Evolutionary conservation across 2,329 filamentous ascomycete species (phyloP), one percentile per base, ranked within the genome.

Genomic region (Fusarium transvaalense): DNA sequence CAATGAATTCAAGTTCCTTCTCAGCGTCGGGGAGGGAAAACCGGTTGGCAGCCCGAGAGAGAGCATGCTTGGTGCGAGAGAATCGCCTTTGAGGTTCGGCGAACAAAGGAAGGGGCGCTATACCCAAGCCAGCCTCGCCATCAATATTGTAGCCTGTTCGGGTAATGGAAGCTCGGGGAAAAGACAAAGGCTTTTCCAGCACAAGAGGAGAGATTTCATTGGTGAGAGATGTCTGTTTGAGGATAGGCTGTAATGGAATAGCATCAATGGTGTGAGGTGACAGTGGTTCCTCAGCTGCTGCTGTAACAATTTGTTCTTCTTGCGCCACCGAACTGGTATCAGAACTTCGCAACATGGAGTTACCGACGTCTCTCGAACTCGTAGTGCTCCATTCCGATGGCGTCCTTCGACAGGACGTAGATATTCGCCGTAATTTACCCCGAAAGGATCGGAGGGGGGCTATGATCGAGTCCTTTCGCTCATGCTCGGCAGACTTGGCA

Each of bases 61-160:
- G 38, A n/a, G 46, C 34, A 10, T 46, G 4, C 34, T 50, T 60
- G 10, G 54, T 48, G 27, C 34, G 21, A 23, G 53, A 41, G 35
- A 59, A 47, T 10, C 48, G 66, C 9, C 39, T 47, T 19, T 56
- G 42, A 31, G 57, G 46, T 32, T 56, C 42, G 29, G 52, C 32
- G 35, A 63, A 52, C 35, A 62, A 53, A 57, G 59, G 39, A 32
- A 55, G 43, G n/a, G 53, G 50, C 6, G 27, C 32, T n/a, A 35
- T 27, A 21, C 27, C 23, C 12, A 59, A 10, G 7, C 65, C 66
- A 52, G 57, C 56, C 48, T 72, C 69, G 7, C 71, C 71, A 51
- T 75, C 64, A 10, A 73, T 51, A n/a, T 75, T 75, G 60, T 65
- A 72, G 10, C 51, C 61, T 19, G 52, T 59, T 15, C 34, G 48